Conservation (phyloP, 2,329 filamentous ascomycete genomes). For the Cytospora schulzeri region DNA sequence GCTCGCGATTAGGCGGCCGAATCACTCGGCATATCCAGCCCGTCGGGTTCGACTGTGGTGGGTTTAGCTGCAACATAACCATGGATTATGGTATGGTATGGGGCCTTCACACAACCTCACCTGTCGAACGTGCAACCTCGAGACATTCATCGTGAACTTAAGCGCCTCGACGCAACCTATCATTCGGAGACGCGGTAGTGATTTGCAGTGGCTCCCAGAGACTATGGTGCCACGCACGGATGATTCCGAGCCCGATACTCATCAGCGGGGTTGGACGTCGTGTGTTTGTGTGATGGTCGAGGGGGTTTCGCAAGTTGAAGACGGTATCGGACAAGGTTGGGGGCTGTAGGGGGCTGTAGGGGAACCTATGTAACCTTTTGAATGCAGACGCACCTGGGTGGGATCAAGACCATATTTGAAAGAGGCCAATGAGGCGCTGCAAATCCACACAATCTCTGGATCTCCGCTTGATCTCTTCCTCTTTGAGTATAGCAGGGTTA, state of each 20-base stretch:
- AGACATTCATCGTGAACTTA: not conserved
- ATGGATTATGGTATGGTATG: too few relatives aligned
- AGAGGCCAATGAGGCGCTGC: constrained; percentile 12
- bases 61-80: not conserved
- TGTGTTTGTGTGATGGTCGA: not conserved
- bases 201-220: not conserved
- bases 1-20: not conserved
- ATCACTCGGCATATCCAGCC: constrained; percentile 2
- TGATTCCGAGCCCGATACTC: constrained; percentile 1
- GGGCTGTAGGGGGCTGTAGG: not conserved
- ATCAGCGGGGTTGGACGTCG: not conserved
- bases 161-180: not conserved
- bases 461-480: constrained; percentile 2
- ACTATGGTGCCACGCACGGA: constrained; percentile 4
- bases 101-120: too few relatives aligned
- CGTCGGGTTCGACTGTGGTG: not conserved
- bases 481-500: constrained; percentile 18
- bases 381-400: not conserved
- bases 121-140: not conserved
- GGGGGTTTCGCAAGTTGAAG: not conserved
- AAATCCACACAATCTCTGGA: constrained; percentile 10
- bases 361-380: constrained; percentile 1
- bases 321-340: not conserved
- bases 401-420: not conserved
- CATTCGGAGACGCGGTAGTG: not conserved